Conservation (phyloP, 1,139 yeast genomes). For the Magnusiomyces sp. region DNA sequence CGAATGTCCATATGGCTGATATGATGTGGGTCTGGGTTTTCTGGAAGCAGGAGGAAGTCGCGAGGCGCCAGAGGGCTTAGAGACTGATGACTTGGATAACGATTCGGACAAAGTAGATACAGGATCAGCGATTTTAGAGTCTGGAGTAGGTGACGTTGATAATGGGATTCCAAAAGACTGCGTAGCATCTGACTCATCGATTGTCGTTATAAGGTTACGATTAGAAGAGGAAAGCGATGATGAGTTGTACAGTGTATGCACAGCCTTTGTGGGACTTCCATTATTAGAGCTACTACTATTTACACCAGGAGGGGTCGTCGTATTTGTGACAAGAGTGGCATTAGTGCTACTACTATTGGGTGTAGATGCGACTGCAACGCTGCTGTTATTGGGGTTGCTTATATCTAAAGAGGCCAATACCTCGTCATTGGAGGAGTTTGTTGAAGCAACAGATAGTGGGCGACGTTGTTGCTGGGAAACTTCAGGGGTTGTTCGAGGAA, state of each 20-base stretch:
- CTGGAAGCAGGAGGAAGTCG: slow-evolving; percentile 27
- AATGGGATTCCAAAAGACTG: not conserved
- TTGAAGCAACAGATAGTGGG: not conserved
- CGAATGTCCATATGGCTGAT: slow-evolving; percentile 26
- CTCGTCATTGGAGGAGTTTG: not conserved
- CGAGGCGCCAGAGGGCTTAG: slow-evolving; percentile 11
- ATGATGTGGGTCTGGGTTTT: slow-evolving; percentile 35
- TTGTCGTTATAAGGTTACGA: not conserved
- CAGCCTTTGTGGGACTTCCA: too few species aligned
- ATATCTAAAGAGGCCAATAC: not conserved
- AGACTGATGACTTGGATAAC: slow-evolving; percentile 5
- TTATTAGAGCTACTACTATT: too few species aligned
- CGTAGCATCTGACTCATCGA: not conserved
- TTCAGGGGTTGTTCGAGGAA: not conserved
- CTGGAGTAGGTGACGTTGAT: not conserved
- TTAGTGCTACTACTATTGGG: too few species aligned
- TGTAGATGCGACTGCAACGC: not conserved
- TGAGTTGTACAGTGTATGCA: not conserved
- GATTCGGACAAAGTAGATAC: not conserved
- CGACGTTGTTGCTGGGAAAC: not conserved
- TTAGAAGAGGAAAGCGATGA: not conserved
- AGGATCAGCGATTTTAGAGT: not conserved
- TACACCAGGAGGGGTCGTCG: too few species aligned
- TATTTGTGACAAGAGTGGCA: too few species aligned
- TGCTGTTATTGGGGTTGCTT: not conserved